Evolutionary conservation across 225 moss, liverwort and hornwort genomes (phyloP).

Genomic region (Rhytidiadelphus loreus): DNA sequence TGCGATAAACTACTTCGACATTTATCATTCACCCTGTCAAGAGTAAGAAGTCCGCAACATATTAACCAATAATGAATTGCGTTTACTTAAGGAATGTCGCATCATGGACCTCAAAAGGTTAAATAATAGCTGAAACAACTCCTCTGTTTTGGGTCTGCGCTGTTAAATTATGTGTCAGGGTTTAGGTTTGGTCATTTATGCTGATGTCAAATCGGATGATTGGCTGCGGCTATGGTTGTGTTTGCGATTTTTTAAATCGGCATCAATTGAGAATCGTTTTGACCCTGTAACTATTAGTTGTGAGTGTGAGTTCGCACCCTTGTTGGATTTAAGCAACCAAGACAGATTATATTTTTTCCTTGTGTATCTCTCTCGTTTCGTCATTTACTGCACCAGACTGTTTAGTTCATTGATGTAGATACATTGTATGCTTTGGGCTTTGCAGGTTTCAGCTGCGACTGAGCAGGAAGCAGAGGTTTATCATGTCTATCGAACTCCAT

Average conservation of each 20-base stretch:
- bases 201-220: not conserved
- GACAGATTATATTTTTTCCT: not conserved
- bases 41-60: not conserved
- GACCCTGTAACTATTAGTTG: not conserved
- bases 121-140: not conserved
- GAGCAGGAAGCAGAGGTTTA: conserved; percentile 54
- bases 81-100: not conserved
- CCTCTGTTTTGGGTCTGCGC: not conserved
- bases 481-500: conserved; percentile 77
- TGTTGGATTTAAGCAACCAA: not conserved
- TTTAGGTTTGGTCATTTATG: not conserved
- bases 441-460: conserved; percentile 18
- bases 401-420: not conserved
- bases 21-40: not conserved
- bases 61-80: not conserved
- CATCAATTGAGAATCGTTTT: not conserved
- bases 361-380: not conserved
- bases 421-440: not conserved
- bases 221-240: not conserved
- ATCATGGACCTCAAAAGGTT: not conserved
- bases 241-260: not conserved
- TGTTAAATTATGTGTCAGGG: not conserved
- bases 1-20: not conserved
- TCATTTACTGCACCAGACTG: not conserved
- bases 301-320: not conserved